Conservation (phyloP, 169 alveolate species). For the Plasmodium ovale region DNA sequence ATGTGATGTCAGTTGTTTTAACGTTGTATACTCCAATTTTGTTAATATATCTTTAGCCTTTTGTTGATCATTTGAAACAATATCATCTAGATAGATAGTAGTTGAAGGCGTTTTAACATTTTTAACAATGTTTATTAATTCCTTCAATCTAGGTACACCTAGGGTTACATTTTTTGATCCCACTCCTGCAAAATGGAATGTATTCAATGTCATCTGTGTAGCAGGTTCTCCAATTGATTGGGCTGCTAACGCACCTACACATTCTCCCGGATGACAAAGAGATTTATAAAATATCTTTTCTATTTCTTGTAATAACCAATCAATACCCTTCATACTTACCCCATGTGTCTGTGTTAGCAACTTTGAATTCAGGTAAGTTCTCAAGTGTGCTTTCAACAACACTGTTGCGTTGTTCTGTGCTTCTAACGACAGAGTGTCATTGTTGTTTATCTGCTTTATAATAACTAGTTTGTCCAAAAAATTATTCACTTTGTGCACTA, state of each 20-base stretch:
- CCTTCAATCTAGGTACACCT: constrained; percentile 99
- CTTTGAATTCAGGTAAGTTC: constrained; percentile 94
- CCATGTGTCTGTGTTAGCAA: constrained; percentile 95
- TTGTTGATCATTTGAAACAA: constrained; percentile 91
- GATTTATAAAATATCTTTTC: constrained; percentile 95
- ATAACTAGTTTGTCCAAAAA: constrained; percentile 85
- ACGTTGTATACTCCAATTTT: constrained; percentile 95
- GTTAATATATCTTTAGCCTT: constrained; percentile 95
- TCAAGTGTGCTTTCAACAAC: constrained; percentile 95
- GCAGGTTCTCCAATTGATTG: constrained; percentile 99
- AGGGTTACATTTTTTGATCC: constrained; percentile 99
- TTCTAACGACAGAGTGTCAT: constrained; percentile 88
- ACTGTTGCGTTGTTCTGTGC: constrained; percentile 94
- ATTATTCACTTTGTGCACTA: constrained; percentile 86
- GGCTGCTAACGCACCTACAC: constrained; percentile 99
- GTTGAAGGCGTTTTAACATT: constrained; percentile 98
- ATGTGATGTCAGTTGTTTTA: constrained; percentile 93
- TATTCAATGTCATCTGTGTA: constrained; percentile 99
- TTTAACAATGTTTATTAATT: constrained; percentile 98
- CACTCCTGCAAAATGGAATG: constrained; percentile 99
- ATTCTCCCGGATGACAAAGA: constrained; percentile 99
- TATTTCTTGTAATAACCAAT: constrained; percentile 98
- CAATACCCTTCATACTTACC: constrained; percentile 94
- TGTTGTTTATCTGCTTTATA: constrained; percentile 84
- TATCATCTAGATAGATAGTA: constrained; percentile 93